These are phyloP conservation scores for Globisporangium splendens DNA, from an alignment of 352 stramenopile species.

Conservation along the genomic window DNA sequence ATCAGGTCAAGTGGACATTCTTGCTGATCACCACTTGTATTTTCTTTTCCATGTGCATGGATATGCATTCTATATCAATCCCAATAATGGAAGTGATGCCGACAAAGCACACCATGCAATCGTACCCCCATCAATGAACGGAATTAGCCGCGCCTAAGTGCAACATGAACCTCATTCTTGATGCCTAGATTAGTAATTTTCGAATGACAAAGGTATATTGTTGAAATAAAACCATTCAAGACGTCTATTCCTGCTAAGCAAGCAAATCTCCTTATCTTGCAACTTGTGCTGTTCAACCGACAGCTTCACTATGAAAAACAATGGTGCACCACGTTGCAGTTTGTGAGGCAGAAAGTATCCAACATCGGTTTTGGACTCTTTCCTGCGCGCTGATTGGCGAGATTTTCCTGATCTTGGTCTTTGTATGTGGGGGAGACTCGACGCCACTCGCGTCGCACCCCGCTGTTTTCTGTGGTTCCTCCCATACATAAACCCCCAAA, in stretches of 20 bases:
- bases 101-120: too few relatives aligned
- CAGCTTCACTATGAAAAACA: not conserved
- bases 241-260: not conserved
- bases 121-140: too few relatives aligned
- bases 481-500: not conserved
- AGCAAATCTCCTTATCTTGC: not conserved
- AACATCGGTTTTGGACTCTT: not conserved
- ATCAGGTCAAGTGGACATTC: too few relatives aligned
- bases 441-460: not conserved
- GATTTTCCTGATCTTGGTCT: not conserved
- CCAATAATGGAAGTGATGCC: too few relatives aligned
- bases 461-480: not conserved
- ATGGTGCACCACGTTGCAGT: not conserved
- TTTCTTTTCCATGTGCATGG: too few relatives aligned
- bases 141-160: too few relatives aligned
- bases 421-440: not conserved
- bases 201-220: too few relatives aligned
- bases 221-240: too few relatives aligned
- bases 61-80: too few relatives aligned
- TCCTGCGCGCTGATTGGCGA: not conserved
- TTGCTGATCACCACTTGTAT: too few relatives aligned
- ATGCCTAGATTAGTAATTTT: too few relatives aligned
- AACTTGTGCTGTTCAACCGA: not conserved
- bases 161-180: too few relatives aligned
- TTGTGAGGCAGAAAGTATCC: not conserved